phyloP scores from a whole-genome alignment of 2,329 filamentous ascomycete species.

The Clarireedia paspali region DNA sequence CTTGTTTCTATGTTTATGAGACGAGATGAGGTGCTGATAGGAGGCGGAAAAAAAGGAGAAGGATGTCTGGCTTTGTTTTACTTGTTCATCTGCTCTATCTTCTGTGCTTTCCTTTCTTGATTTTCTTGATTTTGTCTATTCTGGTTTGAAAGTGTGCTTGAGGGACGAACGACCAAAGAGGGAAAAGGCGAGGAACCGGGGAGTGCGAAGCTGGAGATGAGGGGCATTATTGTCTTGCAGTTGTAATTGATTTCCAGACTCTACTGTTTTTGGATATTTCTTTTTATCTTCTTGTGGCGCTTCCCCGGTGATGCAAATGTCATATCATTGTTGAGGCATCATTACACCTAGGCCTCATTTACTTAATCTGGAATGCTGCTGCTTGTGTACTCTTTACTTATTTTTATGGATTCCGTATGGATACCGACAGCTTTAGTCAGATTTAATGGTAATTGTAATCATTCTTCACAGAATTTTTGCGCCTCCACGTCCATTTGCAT shows the following conservation, averaged over 20 bases:
- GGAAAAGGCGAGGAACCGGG: no score
- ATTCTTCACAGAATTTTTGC: not conserved
- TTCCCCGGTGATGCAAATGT: not conserved
- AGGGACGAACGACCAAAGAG: no score
- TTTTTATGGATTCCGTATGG: not conserved
- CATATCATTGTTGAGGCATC: not conserved
- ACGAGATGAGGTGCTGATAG: not conserved
- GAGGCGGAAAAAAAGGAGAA: not conserved
- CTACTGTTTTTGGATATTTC: not conserved
- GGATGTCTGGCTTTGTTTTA: not conserved
- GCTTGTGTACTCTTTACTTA: not conserved
- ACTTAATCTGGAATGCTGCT: not conserved
- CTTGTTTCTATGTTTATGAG: not conserved
- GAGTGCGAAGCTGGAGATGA: no score
- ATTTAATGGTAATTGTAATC: constrained; percentile 7
- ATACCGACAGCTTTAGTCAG: constrained; percentile 2
- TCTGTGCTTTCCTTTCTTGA: no score
- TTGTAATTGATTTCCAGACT: not conserved
- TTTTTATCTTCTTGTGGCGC: not conserved
- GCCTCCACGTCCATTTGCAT: not conserved
- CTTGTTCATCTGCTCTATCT: no score
- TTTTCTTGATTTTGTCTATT: no score
- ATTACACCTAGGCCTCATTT: not conserved
- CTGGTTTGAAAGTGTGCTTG: no score
- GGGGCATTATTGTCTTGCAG: not conserved